These are phyloP conservation scores for Coemansia furcata DNA, from an alignment of 192 early-diverging fungal genomes.

Conservation along the genomic window DNA sequence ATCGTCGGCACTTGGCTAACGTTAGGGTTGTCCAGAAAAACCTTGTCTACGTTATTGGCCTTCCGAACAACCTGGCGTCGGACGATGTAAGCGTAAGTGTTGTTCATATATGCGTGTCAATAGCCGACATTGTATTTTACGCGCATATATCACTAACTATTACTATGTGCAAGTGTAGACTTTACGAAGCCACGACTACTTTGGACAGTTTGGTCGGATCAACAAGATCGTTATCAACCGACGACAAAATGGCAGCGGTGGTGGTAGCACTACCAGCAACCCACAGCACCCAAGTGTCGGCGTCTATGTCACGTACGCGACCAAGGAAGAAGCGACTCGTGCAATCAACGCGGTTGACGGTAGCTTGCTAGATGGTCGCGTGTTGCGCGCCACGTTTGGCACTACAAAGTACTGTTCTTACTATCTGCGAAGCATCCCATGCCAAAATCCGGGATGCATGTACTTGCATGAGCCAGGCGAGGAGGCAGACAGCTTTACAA, in stretches of 20 bases:
- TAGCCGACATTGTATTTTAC: not conserved
- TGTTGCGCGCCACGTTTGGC: constrained; percentile 91
- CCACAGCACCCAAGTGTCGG: constrained; percentile 58
- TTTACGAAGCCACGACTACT: constrained; percentile 86
- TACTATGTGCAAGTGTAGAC: constrained; percentile 41
- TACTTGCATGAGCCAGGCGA: constrained; percentile 93
- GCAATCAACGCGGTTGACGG: constrained; percentile 97
- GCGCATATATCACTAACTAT: not conserved
- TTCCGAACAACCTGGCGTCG: constrained; percentile 79
- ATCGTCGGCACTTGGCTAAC: constrained; percentile 76
- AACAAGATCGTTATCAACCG: constrained; percentile 90
- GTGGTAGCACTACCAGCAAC: constrained; percentile 7
- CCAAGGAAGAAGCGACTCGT: constrained; percentile 88
- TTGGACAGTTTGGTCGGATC: constrained; percentile 98
- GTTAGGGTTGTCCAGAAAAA: constrained; percentile 97
- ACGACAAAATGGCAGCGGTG: constrained; percentile 48
- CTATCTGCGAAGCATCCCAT: constrained; percentile 85
- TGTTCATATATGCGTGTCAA: not conserved
- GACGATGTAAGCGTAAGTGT: constrained; percentile 63
- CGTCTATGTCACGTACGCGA: constrained; percentile 89
- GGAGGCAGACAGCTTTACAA: constrained; percentile 89
- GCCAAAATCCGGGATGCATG: constrained; percentile 93
- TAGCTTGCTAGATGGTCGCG: constrained; percentile 78
- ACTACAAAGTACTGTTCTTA: constrained; percentile 99
- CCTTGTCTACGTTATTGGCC: constrained; percentile 93